A percentile compares a stretch with the other conserved stretches of the same genome.
Conservation (phyloP, 1,139 yeast species). For the Pichia cactophila region DNA sequence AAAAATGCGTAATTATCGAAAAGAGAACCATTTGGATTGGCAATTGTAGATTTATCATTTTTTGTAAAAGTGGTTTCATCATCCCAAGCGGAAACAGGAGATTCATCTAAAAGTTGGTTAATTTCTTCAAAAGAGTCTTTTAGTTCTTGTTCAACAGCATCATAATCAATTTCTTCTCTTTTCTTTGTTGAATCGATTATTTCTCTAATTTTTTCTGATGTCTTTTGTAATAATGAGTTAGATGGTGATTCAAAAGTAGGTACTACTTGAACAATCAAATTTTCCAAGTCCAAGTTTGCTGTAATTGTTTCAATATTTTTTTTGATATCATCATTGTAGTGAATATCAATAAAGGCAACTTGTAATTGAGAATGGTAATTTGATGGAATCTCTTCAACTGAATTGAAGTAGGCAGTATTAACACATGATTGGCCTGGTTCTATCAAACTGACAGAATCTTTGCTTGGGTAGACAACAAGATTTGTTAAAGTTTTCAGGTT, state of each 20-base stretch:
- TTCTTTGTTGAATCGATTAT: slow-evolving; percentile 8
- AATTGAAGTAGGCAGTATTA: background rate
- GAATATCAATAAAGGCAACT: slow-evolving; percentile 13
- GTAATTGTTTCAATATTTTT: slow-evolving; percentile 10
- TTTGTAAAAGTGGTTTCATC: background rate
- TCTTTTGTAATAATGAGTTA: slow-evolving; percentile 4
- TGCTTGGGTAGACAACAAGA: slow-evolving; percentile 19
- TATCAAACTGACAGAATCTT: background rate
- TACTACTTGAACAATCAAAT: slow-evolving; percentile 26
- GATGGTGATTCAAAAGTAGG: slow-evolving; percentile 21
- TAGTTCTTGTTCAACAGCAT: slow-evolving; percentile 22
- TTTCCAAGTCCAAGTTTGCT: slow-evolving; percentile 4
- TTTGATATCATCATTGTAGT: slow-evolving; percentile 10
- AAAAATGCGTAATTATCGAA: slow-evolving; percentile 45
- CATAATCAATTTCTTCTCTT: slow-evolving; percentile 20
- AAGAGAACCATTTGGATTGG: slow-evolving; percentile 28
- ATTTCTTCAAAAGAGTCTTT: slow-evolving; percentile 26
- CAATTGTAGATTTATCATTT: background rate
- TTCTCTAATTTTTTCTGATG: slow-evolving; percentile 1
- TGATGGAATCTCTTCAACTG: background rate
- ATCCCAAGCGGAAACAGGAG: slow-evolving; percentile 16
- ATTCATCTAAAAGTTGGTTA: slow-evolving; percentile 22
- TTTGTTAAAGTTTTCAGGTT: slow-evolving; percentile 8
- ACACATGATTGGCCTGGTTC: slow-evolving; percentile 12
- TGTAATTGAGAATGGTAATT: background rate